Percentiles rank a stretch among this genome's conserved stretches.
phyloP scores from a whole-genome alignment of 345 rosid genomes.

The Sonneratia caseolaris region DNA sequence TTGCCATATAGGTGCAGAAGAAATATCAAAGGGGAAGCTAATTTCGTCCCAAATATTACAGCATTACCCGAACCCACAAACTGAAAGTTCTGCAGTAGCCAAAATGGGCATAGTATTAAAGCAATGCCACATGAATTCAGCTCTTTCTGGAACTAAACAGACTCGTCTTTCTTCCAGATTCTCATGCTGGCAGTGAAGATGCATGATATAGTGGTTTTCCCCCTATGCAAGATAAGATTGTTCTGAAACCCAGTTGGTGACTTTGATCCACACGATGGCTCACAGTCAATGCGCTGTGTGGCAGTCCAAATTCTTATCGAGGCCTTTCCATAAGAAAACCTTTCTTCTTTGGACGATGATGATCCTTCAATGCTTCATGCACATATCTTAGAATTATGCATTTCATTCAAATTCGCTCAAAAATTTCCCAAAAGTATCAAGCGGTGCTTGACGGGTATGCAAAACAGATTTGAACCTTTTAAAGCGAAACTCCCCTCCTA shows the following conservation, averaged over 20 bases:
- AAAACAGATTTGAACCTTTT: neutral
- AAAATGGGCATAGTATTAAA: neutral
- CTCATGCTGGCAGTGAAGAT: neutral
- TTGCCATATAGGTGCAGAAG: neutral
- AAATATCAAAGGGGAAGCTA: neutral
- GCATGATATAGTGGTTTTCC: neutral
- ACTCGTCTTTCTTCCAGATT: neutral
- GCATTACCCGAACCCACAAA: neutral
- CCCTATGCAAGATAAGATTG: neutral
- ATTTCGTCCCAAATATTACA: neutral
- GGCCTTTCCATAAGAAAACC: too few species aligned
- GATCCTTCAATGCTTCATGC: neutral
- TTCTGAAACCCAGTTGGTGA: neutral
- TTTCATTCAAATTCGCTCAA: neutral
- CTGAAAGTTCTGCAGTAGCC: neutral
- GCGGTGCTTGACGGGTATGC: neutral
- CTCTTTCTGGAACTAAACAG: neutral
- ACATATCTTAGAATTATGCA: neutral
- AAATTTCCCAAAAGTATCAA: too few species aligned
- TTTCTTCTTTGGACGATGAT: neutral
- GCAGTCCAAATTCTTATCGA: too few species aligned
- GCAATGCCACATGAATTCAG: neutral
- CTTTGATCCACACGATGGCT: neutral
- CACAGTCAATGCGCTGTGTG: neutral
- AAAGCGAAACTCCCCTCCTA: neutral